Conservation (phyloP, 148 eudicot genomes). For the Drosera capensis region DNA sequence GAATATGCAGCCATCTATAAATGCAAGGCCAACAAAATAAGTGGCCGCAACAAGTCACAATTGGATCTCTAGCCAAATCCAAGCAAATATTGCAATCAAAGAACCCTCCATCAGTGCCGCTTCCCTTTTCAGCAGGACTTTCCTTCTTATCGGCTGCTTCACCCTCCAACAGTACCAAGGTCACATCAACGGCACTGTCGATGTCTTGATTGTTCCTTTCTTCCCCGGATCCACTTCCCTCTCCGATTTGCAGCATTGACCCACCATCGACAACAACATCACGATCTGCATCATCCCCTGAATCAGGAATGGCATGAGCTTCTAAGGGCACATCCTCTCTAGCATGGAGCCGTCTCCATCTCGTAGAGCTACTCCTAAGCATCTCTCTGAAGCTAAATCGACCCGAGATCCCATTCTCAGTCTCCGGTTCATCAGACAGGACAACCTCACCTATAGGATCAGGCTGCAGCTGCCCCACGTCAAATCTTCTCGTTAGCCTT, state of each 20-base stretch:
- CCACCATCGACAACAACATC: slow-evolving; percentile 13
- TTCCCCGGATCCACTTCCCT: slow-evolving; percentile 52
- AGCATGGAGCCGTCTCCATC: slow-evolving; percentile 36
- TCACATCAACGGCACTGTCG: slow-evolving; percentile 18
- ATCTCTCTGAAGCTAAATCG: background rate
- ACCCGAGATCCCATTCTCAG: background rate
- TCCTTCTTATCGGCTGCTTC: slow-evolving; percentile 29
- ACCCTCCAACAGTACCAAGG: slow-evolving; percentile 19
- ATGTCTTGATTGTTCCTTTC: slow-evolving; percentile 12
- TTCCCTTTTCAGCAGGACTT: slow-evolving; percentile 39
- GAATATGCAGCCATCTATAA: slow-evolving; percentile 70
- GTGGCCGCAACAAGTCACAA: slow-evolving; percentile 96
- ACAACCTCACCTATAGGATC: background rate
- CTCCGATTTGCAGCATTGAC: slow-evolving; percentile 43
- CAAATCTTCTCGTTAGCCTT: background rate
- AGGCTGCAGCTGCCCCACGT: background rate
- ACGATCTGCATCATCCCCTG: slow-evolving; percentile 12
- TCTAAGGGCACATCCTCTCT: slow-evolving; percentile 30
- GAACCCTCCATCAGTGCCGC: slow-evolving; percentile 40
- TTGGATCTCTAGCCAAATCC: slow-evolving; percentile 80
- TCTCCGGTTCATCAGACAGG: background rate
- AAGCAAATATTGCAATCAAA: slow-evolving; percentile 92
- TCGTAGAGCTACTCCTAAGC: slow-evolving; percentile 39
- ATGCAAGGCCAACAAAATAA: slow-evolving; percentile 96
- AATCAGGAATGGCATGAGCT: slow-evolving; percentile 15